These are phyloP conservation scores for Metschnikowia noctiluminum DNA, from an alignment of 805 yeast genomes.

Conservation along the genomic window DNA sequence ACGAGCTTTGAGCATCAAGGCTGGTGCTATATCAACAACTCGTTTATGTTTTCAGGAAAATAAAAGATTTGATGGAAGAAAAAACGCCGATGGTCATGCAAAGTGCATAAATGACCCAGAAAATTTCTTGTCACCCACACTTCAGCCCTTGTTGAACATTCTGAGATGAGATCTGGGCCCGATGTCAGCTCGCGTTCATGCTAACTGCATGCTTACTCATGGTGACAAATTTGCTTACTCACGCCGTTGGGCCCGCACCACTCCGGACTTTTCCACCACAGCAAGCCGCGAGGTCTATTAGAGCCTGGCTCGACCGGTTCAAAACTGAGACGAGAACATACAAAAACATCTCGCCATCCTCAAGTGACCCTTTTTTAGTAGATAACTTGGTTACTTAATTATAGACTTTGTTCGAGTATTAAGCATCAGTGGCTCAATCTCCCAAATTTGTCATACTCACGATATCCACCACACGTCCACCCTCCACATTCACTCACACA, in stretches of 20 bases:
- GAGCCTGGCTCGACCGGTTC: background rate
- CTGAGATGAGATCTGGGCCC: background rate
- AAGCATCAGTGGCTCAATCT: background rate
- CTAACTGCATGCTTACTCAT: constrained; percentile 5
- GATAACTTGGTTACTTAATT: too few relatives aligned
- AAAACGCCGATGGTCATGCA: too few relatives aligned
- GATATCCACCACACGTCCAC: background rate
- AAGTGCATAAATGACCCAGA: too few relatives aligned
- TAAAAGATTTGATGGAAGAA: too few relatives aligned
- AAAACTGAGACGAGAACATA: background rate
- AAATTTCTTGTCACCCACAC: too few relatives aligned
- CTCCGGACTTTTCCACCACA: constrained; percentile 2
- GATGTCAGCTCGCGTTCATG: background rate
- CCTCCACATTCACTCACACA: background rate
- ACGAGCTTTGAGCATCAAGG: too few relatives aligned
- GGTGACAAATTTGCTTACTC: background rate
- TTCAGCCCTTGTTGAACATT: too few relatives aligned
- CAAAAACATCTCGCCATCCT: background rate
- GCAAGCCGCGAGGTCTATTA: constrained; percentile 1
- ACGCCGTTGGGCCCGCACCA: constrained; percentile 4
- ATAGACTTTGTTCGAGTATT: too few relatives aligned
- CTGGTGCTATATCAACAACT: too few relatives aligned
- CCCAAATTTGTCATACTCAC: background rate
- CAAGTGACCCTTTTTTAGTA: too few relatives aligned
- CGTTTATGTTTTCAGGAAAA: too few relatives aligned